Percentiles rank a stretch among this genome's conserved stretches.
Evolutionary conservation across 2,329 filamentous ascomycete species (phyloP).

Genomic region (Colletotrichum kahawae): DNA sequence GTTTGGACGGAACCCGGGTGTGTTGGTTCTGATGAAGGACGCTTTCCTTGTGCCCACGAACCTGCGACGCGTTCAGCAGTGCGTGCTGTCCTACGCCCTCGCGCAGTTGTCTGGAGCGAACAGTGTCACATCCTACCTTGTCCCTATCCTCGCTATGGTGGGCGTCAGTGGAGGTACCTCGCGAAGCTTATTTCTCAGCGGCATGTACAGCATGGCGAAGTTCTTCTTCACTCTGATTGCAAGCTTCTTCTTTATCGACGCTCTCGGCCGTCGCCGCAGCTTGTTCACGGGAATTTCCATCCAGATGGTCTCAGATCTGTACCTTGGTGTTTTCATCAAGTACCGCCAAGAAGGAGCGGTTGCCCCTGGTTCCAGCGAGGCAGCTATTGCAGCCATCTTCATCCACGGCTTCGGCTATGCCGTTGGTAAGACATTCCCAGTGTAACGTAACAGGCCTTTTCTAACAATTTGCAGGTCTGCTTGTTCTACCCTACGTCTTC

Average conservation of each 20-base stretch:
- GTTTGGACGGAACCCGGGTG: slow-evolving; percentile 15
- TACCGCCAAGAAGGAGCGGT: slow-evolving; percentile 30
- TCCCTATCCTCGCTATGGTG: slow-evolving; percentile 44
- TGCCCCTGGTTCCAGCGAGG: slow-evolving; percentile 34
- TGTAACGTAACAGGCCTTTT: not conserved
- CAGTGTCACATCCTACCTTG: slow-evolving; percentile 47
- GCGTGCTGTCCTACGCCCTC: slow-evolving; percentile 40
- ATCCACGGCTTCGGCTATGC: slow-evolving; percentile 50
- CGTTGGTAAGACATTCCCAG: slow-evolving; percentile 19
- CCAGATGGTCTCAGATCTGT: slow-evolving; percentile 46
- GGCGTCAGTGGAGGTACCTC: slow-evolving; percentile 34
- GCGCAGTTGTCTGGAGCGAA: slow-evolving; percentile 50
- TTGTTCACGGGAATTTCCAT: slow-evolving; percentile 38
- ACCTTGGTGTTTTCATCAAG: slow-evolving; percentile 45
- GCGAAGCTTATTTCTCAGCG: slow-evolving; percentile 41
- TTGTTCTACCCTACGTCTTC: slow-evolving; percentile 49
- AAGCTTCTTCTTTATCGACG: slow-evolving; percentile 49
- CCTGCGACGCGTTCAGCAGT: slow-evolving; percentile 43
- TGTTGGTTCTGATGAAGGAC: slow-evolving; percentile 35
- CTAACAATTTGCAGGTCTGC: rapidly evolving
- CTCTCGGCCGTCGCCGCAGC: slow-evolving; percentile 42
- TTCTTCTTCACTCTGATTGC: slow-evolving; percentile 45
- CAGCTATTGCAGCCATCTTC: slow-evolving; percentile 47
- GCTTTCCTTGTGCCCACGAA: slow-evolving; percentile 41
- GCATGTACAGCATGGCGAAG: slow-evolving; percentile 48